Base-by-base conservation (phyloP, 163 green algal species). In the Chloromonas sp. region DNA sequence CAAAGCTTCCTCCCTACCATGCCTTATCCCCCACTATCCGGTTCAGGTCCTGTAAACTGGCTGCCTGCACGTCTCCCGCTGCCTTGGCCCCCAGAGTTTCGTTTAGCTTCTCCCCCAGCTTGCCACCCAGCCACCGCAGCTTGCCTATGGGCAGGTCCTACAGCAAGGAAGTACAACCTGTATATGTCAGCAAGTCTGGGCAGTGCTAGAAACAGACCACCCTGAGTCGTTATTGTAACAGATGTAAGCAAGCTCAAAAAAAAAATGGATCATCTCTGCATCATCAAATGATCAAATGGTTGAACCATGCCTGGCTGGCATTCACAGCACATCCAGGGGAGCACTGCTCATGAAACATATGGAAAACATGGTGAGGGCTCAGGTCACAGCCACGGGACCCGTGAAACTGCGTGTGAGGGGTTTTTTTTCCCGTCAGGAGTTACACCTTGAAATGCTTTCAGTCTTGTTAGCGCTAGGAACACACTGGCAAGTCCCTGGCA, bases 81-180 rank as follows among this genome's bases (percentile, higher is more conserved):
- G 71, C 58, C 5, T 36, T 11, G 13, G 11, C 71, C 71, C 71
- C 71, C 11, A 36, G 2, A 79, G 5, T 2, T 3, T 36, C 71
- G 5, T 36, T 14, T 5, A 98, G 90, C 80, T 91, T 84, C 8
- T 84, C 83, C 0, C 95, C 95, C 82, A 98, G 91, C 91, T 98
- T 98, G 61, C 96, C 96, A 1, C 96, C 96, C 86, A 98, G 93
- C 76, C 94, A 93, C 58, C 90, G 90, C 61, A 98, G 88, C 89
- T 98, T 98, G 71, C 83, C 89, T 57, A 98, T 84, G 0, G 94
- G 90, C 84, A 98, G 84, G 66, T 92, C 90, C 89, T 92, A 86
- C 84, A 91, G 88, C 57, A 61, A 61, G n/a, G 36, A 14, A 14
- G 78, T 14, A 58, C 78, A 81, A 15, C 71, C 5, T 8, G 66